phyloP scores from a whole-genome alignment of 371 early-diverging fungal species.

The Mucor plumbeus region DNA sequence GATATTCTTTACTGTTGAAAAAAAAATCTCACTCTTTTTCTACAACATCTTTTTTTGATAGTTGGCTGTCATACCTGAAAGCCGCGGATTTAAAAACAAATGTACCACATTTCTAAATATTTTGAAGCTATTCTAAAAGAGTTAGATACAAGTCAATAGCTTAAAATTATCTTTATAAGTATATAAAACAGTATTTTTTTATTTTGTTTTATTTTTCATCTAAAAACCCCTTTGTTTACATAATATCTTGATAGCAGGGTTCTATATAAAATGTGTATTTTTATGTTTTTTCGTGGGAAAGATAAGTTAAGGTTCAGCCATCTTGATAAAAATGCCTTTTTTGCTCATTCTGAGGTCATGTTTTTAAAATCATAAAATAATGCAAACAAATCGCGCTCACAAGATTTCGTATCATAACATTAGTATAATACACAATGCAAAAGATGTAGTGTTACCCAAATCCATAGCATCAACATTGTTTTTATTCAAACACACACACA shows the following conservation, averaged over 20 bases:
- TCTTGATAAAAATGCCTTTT: conserved; percentile 3
- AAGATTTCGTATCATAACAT: background rate
- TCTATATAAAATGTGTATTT: background rate
- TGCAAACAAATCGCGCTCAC: background rate
- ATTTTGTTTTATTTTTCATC: background rate
- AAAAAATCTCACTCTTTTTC: background rate
- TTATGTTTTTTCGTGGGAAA: conserved; percentile 1
- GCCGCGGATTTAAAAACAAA: background rate
- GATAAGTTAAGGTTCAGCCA: conserved; percentile 4
- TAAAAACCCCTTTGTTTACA: background rate
- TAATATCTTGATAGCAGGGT: background rate
- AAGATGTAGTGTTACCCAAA: background rate
- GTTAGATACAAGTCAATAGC: background rate
- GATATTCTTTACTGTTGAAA: background rate
- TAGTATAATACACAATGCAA: background rate
- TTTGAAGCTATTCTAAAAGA: background rate
- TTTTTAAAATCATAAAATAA: background rate
- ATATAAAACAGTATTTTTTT: background rate
- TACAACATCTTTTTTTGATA: background rate
- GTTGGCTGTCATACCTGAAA: background rate
- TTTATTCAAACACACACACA: background rate
- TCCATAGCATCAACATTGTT: no score
- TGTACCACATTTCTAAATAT: background rate
- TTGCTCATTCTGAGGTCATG: conserved; percentile 4
- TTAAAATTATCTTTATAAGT: background rate